Conservation (phyloP, 2,329 filamentous ascomycete species). For the Talaromyces sp. region DNA sequence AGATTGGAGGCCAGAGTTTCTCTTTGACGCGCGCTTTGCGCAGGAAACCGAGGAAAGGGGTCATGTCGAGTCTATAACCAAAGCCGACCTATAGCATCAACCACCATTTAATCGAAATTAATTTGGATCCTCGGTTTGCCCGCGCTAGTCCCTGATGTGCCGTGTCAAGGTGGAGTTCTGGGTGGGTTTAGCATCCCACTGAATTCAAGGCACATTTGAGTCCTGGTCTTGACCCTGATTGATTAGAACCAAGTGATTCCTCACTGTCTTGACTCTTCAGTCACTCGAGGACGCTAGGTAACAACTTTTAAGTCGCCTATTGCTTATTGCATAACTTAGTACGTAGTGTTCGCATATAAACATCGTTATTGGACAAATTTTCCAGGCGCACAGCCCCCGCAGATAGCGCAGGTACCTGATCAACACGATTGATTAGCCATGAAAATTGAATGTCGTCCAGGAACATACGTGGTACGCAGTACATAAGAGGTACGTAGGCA, state of each 20-base stretch:
- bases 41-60: conserved; percentile 13
- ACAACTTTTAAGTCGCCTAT: neutral
- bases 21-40: neutral
- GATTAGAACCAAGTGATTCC: neutral
- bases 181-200: neutral
- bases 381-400: neutral
- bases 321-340: neutral
- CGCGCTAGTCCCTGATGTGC: conserved; percentile 16
- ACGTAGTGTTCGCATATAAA: neutral
- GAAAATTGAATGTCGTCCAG: neutral
- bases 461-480: neutral
- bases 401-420: conserved; percentile 1
- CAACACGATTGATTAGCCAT: neutral
- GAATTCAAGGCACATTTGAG: neutral
- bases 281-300: neutral
- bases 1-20: neutral
- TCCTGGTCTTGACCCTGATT: neutral
- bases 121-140: conserved; percentile 3
- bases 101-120: neutral
- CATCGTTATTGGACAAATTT: neutral
- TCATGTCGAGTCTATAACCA: neutral
- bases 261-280: neutral
- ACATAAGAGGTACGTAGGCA: too few species aligned
- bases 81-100: conserved; percentile 2
- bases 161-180: conserved; percentile 12